phyloP scores from a whole-genome alignment of 1,284 basidiomycete genomes.

The Trametes hirsuta region DNA sequence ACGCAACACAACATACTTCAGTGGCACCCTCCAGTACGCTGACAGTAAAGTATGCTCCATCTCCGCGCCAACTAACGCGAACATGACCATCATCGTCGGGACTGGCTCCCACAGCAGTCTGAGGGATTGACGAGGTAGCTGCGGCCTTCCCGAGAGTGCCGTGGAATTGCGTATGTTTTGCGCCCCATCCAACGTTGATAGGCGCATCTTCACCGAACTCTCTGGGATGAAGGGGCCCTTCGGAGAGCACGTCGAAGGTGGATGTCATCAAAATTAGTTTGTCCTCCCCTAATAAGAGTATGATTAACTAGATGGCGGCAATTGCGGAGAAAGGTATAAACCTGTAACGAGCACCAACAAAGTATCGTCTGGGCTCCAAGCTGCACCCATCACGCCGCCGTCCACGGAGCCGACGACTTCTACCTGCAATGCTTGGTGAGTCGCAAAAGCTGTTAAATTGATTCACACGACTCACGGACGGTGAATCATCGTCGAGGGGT shows the following conservation, averaged over 20 bases:
- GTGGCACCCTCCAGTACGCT: constrained; percentile 57
- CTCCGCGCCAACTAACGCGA: constrained; percentile 91
- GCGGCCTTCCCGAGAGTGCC: constrained; percentile 93
- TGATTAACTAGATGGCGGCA: too few relatives aligned
- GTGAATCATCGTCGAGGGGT: constrained; percentile 55
- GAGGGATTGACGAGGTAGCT: constrained; percentile 59
- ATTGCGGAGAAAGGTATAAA: too few relatives aligned
- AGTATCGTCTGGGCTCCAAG: constrained; percentile 93
- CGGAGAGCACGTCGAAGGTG: constrained; percentile 87
- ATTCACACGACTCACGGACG: constrained; percentile 39
- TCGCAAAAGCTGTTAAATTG: too few relatives aligned
- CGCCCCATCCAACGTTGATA: constrained; percentile 98
- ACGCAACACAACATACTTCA: constrained; percentile 11
- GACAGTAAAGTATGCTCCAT: constrained; percentile 88
- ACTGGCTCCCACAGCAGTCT: constrained; percentile 49
- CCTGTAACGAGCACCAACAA: constrained; percentile 66
- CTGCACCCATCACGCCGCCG: constrained; percentile 79
- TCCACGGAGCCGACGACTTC: constrained; percentile 90
- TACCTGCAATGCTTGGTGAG: constrained; percentile 40
- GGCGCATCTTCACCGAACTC: constrained; percentile 92
- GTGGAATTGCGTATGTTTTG: constrained; percentile 97
- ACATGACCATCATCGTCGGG: constrained; percentile 78
- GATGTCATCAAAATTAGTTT: constrained; percentile 90
- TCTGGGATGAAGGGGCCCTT: constrained; percentile 69
- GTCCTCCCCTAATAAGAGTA: constrained; percentile 56